phyloP scores from a whole-genome alignment of 176 grass and related monocot species.

The Aechmea fasciata region DNA sequence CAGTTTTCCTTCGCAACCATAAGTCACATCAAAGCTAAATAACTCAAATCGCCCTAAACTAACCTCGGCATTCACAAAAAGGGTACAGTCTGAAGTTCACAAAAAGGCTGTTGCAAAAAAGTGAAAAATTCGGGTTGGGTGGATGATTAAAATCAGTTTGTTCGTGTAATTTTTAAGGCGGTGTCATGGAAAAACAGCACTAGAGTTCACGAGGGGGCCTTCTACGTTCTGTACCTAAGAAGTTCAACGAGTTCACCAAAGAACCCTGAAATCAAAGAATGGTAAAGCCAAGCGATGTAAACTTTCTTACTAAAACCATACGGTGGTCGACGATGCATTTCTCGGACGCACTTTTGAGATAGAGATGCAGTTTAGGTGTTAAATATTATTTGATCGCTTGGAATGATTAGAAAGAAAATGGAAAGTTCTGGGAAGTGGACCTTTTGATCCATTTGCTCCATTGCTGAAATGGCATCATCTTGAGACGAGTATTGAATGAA shows the following conservation, averaged over 20 bases:
- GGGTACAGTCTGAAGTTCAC: no score
- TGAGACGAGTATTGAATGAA: conserved; percentile 21
- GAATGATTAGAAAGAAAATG: not conserved
- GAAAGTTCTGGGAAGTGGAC: not conserved
- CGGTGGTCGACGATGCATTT: not conserved
- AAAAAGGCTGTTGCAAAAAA: no score
- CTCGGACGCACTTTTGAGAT: not conserved
- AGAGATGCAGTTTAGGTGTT: not conserved
- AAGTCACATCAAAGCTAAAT: no score
- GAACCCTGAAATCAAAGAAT: not conserved
- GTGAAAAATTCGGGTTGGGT: no score
- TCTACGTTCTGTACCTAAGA: no score
- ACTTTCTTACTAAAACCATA: not conserved
- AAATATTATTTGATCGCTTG: not conserved
- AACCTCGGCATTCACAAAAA: no score
- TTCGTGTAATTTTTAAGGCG: no score
- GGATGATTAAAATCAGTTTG: no score
- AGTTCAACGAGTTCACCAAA: not conserved
- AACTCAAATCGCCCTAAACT: no score
- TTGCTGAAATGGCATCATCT: conserved; percentile 13
- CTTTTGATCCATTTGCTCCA: conserved; percentile 21
- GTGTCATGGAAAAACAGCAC: no score
- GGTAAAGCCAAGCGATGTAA: not conserved
- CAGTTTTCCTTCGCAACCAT: no score
- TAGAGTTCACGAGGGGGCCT: no score